Conservation (phyloP, 1,139 yeast species). For the Hyphopichia khmerensis region DNA sequence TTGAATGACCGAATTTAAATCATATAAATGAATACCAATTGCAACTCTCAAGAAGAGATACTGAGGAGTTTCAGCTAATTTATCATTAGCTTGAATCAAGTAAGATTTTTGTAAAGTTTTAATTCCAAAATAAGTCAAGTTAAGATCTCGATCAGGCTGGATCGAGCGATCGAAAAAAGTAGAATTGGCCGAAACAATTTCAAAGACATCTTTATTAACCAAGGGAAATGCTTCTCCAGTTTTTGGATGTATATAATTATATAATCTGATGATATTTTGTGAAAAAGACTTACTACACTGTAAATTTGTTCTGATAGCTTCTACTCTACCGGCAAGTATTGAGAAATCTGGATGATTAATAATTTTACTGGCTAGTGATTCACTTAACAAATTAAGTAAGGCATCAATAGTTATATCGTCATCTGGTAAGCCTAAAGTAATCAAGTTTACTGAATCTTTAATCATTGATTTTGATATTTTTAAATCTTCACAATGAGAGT, state of each 20-base stretch:
- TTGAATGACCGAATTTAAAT: slow-evolving; percentile 40
- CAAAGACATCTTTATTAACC: slow-evolving; percentile 26
- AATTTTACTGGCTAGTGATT: slow-evolving; percentile 44
- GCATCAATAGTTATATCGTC: slow-evolving; percentile 24
- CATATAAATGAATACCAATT: slow-evolving; percentile 48
- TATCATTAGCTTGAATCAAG: slow-evolving; percentile 33
- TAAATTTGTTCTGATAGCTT: slow-evolving; percentile 32
- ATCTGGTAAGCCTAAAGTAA: slow-evolving; percentile 33
- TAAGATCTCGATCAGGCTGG: slow-evolving; percentile 36
- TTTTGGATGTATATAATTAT: slow-evolving; percentile 8
- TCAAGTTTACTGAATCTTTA: slow-evolving; percentile 19
- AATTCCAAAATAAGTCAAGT: slow-evolving; percentile 50
- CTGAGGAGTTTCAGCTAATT: slow-evolving; percentile 51
- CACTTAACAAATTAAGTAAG: slow-evolving; percentile 39
- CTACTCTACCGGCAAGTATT: slow-evolving; percentile 47
- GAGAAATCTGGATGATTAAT: slow-evolving; percentile 49
- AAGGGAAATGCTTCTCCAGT: slow-evolving; percentile 15
- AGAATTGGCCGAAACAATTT: slow-evolving; percentile 30
- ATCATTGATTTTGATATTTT: slow-evolving; percentile 19
- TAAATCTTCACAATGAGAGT: slow-evolving; percentile 16
- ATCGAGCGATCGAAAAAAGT: slow-evolving; percentile 37
- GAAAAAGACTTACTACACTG: slow-evolving; percentile 27
- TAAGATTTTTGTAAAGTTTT: slow-evolving; percentile 53
- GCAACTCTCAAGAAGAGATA: slow-evolving; percentile 51
- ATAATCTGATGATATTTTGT: slow-evolving; percentile 28